These are phyloP conservation scores for Asterochloris erici DNA, from an alignment of 139 green algal species.

Conservation along the genomic window DNA sequence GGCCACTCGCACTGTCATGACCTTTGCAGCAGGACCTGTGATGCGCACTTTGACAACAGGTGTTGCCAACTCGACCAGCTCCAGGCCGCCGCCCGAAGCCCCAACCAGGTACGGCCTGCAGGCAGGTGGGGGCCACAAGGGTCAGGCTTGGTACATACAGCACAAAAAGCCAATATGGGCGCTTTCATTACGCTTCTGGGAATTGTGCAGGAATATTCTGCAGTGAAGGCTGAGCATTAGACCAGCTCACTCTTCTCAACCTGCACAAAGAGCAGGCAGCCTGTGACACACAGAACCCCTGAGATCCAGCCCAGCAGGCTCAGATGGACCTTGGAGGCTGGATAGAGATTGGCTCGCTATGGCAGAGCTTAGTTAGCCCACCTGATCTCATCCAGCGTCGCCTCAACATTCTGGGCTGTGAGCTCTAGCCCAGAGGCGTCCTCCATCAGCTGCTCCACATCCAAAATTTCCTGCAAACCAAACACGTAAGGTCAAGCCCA, in stretches of 20 bases:
- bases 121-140: too few relatives aligned
- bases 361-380: neutral
- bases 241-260: too few relatives aligned
- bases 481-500: neutral
- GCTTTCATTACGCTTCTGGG: too few relatives aligned
- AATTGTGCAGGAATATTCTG: too few relatives aligned
- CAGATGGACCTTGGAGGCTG: too few relatives aligned
- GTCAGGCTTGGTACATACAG: too few relatives aligned
- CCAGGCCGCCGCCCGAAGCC: slow-evolving; percentile 89
- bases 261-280: too few relatives aligned
- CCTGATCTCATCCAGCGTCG: slow-evolving; percentile 71
- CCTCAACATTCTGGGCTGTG: slow-evolving; percentile 81
- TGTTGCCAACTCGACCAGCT: slow-evolving; percentile 86
- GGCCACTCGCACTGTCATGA: slow-evolving; percentile 97
- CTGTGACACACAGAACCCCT: too few relatives aligned
- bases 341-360: neutral
- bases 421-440: slow-evolving; percentile 85
- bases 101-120: slow-evolving; percentile 41
- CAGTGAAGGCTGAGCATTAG: too few relatives aligned
- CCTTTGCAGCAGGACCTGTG: slow-evolving; percentile 86
- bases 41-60: slow-evolving; percentile 94
- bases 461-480: slow-evolving; percentile 82
- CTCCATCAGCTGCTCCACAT: slow-evolving; percentile 95
- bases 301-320: too few relatives aligned
- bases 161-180: too few relatives aligned